Conservation (phyloP, 352 stramenopile genomes). For the Globisporangium rhizosaccharum region DNA sequence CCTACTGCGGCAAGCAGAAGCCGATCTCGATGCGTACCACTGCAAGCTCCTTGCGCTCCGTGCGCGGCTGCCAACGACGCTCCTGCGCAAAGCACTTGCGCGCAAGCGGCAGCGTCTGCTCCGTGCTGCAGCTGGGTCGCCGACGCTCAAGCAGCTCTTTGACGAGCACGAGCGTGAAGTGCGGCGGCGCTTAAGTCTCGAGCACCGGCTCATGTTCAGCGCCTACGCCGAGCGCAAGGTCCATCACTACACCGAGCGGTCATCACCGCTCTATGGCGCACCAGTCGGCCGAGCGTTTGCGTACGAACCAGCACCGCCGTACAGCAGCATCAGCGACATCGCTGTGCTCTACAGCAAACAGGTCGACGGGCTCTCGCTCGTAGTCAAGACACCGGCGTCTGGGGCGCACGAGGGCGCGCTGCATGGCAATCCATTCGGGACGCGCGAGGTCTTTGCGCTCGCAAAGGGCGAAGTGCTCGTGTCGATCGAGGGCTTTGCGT, state of each 20-base stretch:
- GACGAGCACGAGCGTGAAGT: conserved; percentile 55
- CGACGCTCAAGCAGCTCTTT: conserved; percentile 75
- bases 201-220: conserved; percentile 70
- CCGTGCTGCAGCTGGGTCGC: conserved; percentile 35
- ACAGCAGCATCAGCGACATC: conserved; percentile 62
- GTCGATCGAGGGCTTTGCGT: conserved; percentile 63
- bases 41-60: conserved; percentile 40
- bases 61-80: conserved; percentile 23
- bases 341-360: conserved; percentile 66
- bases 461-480: conserved; percentile 51
- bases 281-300: conserved; percentile 37
- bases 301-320: conserved; percentile 59
- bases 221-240: conserved; percentile 62
- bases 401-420: conserved; percentile 39
- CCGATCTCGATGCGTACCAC: conserved; percentile 42
- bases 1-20: conserved; percentile 32
- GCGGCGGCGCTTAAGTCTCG: conserved; percentile 44
- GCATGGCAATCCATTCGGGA: conserved; percentile 67
- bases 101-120: conserved; percentile 22
- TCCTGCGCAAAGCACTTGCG: conserved; percentile 20
- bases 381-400: conserved; percentile 49
- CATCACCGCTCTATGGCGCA: conserved; percentile 39
- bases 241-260: conserved; percentile 62
- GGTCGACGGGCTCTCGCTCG: conserved; percentile 57
- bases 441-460: conserved; percentile 55